Conservation (phyloP, 306 rosid genomes). For the Clitoria ternatea region DNA sequence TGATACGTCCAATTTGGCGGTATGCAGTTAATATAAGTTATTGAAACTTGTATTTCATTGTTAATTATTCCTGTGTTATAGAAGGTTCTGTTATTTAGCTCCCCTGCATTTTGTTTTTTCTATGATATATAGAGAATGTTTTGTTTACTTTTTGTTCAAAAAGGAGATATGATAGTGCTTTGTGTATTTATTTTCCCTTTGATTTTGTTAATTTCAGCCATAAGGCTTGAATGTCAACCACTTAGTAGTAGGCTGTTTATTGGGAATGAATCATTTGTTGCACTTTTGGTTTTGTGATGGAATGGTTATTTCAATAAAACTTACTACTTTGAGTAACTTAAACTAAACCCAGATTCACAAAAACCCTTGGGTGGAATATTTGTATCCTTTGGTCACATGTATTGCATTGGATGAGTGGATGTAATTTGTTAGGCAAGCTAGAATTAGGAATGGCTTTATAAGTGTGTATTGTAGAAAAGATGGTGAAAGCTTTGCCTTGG, state of each 20-base stretch:
- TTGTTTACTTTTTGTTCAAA: background rate
- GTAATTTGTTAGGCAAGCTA: too few species aligned
- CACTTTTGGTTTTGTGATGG: too few species aligned
- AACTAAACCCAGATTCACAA: too few species aligned
- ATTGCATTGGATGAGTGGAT: background rate
- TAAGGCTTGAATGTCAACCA: too few species aligned
- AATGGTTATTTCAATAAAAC: too few species aligned
- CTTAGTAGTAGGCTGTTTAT: too few species aligned
- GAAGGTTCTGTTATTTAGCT: background rate
- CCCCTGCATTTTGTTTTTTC: background rate
- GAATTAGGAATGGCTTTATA: background rate
- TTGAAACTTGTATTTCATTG: background rate
- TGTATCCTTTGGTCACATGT: background rate
- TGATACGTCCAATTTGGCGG: slow-evolving; percentile 47
- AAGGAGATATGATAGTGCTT: too few species aligned
- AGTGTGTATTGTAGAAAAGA: background rate
- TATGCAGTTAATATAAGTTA: slow-evolving; percentile 38
- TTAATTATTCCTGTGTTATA: background rate
- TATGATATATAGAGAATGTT: background rate
- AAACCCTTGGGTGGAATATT: background rate
- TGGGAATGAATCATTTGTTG: too few species aligned
- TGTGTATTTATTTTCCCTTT: too few species aligned
- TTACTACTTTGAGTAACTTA: too few species aligned
- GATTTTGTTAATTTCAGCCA: too few species aligned
- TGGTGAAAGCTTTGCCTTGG: background rate